Conservation (phyloP, 768 basidiomycete species). For the Lactifluus pinguis region DNA sequence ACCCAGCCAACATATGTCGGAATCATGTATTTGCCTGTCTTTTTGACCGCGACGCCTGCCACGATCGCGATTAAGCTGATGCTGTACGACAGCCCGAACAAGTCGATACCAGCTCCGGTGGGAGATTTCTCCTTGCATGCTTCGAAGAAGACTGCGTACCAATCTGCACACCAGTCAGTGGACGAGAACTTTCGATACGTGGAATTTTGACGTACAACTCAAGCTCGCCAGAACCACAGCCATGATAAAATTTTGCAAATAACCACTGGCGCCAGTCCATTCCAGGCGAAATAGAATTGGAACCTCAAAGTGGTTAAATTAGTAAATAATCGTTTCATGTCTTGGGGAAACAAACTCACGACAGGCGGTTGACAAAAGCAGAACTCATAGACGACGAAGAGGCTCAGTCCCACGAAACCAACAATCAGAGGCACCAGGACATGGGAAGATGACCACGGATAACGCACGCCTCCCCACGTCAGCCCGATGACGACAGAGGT, state of each 20-base stretch:
- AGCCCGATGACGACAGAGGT: constrained; percentile 23
- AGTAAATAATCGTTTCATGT: constrained; percentile 27
- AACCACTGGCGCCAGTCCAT: too few relatives aligned
- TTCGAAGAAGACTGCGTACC: constrained; percentile 19
- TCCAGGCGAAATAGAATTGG: too few relatives aligned
- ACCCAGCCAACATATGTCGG: too few relatives aligned
- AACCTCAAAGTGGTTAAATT: constrained; percentile 17
- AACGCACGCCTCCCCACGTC: constrained; percentile 36
- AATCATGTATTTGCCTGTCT: too few relatives aligned
- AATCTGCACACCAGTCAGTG: constrained; percentile 23
- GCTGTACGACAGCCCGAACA: too few relatives aligned
- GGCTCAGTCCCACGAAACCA: constrained; percentile 30
- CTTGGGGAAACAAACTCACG: constrained; percentile 19
- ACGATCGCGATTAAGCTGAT: too few relatives aligned
- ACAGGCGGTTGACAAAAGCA: constrained; percentile 19
- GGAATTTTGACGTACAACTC: background rate
- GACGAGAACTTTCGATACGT: background rate
- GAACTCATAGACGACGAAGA: constrained; percentile 33
- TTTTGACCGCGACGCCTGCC: too few relatives aligned
- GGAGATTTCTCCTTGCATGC: too few relatives aligned
- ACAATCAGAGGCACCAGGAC: constrained; percentile 25
- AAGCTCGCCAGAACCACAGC: constrained; percentile 20
- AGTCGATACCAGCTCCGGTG: too few relatives aligned
- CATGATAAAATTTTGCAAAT: constrained; percentile 21
- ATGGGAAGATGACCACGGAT: constrained; percentile 33